A percentile compares a stretch with the other conserved stretches of the same genome.
Conservation (phyloP, 1,139 yeast species). For the Diutina neorugosa region DNA sequence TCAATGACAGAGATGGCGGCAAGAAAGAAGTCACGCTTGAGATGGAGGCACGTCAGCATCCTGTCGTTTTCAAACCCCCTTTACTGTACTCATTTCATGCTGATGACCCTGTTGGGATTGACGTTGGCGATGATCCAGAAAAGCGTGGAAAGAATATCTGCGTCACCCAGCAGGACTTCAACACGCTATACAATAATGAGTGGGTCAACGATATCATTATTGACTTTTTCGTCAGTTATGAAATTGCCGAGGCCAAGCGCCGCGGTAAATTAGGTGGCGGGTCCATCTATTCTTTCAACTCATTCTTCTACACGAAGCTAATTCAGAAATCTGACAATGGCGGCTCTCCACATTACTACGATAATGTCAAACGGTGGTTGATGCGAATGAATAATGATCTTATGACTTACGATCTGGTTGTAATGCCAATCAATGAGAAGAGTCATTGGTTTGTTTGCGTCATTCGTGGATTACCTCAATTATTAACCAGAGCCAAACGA, state of each 20-base stretch:
- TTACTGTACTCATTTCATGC: not conserved
- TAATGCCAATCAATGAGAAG: slow-evolving; percentile 73
- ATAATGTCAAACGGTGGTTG: slow-evolving; percentile 72
- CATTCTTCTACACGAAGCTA: slow-evolving; percentile 72
- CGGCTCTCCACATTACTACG: slow-evolving; percentile 30
- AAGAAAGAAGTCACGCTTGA: not conserved
- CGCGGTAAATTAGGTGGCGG: slow-evolving; percentile 11
- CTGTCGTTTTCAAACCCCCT: not conserved
- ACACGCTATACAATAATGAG: slow-evolving; percentile 53
- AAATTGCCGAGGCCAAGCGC: slow-evolving; percentile 29
- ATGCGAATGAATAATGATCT: slow-evolving; percentile 42
- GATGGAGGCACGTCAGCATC: not conserved
- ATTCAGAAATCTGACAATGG: slow-evolving; percentile 15
- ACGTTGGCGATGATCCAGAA: not conserved
- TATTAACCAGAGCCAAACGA: slow-evolving; percentile 12
- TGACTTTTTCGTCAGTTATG: slow-evolving; percentile 58
- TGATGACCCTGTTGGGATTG: not conserved
- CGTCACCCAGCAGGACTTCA: slow-evolving; percentile 49
- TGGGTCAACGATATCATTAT: slow-evolving; percentile 71
- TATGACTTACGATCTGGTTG: slow-evolving; percentile 45
- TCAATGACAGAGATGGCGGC: not conserved
- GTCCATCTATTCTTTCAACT: slow-evolving; percentile 56
- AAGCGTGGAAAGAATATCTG: slow-evolving; percentile 23
- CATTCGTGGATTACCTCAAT: slow-evolving; percentile 34
- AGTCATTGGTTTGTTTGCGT: slow-evolving; percentile 87